Conservation (phyloP, 176 grass and related monocot species). For the Metroxylon sagu region DNA sequence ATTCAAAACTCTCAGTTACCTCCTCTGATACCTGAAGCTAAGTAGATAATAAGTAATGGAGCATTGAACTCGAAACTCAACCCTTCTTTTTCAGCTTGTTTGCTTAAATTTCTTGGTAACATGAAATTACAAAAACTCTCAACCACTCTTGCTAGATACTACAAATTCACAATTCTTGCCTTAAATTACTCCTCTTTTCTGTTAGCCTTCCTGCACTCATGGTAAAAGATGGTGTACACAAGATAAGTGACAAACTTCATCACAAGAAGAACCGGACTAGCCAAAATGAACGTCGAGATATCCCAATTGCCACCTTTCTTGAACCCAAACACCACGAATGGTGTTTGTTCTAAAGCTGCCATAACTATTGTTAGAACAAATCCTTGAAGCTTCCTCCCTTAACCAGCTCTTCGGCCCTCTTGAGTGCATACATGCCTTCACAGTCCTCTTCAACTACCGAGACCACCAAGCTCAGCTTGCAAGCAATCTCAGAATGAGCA, state of each 20-base stretch:
- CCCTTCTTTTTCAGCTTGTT: no score
- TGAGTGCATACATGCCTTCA: slow-evolving; percentile 12
- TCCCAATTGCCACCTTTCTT: background rate
- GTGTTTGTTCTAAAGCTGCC: background rate
- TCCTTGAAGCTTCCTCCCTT: slow-evolving; percentile 1
- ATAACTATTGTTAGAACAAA: slow-evolving; percentile 2
- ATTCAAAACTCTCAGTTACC: no score
- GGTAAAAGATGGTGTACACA: slow-evolving; percentile 31
- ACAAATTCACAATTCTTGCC: no score
- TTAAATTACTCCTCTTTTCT: no score
- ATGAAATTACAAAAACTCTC: no score
- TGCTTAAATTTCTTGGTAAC: no score
- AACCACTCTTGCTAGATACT: no score
- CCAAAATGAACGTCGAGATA: background rate
- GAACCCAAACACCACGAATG: background rate
- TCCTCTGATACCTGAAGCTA: no score
- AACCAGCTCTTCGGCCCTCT: slow-evolving; percentile 2
- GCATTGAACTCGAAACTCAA: no score
- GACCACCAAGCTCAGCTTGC: slow-evolving; percentile 27
- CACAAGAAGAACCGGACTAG: background rate
- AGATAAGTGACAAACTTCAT: slow-evolving; percentile 18
- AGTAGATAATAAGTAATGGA: no score
- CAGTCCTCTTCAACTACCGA: slow-evolving; percentile 15
- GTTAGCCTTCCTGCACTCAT: slow-evolving; percentile 15
- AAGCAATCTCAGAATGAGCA: slow-evolving; percentile 39